Evolutionary conservation across 225 moss, liverwort and hornwort genomes (phyloP).

Genomic region (Pseudoscleropodium purum): DNA sequence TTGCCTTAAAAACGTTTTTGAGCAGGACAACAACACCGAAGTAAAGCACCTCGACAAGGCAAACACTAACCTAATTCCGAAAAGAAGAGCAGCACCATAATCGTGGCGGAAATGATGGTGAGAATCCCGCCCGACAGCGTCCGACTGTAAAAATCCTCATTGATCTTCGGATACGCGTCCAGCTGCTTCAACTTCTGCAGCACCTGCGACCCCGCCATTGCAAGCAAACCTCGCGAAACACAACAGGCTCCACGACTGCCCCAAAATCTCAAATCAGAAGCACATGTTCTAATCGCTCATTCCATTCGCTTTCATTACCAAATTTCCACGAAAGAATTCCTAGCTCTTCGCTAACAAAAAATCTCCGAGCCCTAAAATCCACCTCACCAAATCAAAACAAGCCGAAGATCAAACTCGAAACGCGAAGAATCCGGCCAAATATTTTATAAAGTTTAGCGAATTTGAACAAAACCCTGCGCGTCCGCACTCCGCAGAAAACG

Average conservation of each 20-base stretch:
- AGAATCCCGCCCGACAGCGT: constrained; percentile 87
- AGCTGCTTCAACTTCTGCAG: constrained; percentile 86
- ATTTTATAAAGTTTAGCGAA: not conserved
- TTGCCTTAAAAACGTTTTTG: not conserved
- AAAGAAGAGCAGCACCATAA: constrained; percentile 84
- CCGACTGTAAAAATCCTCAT: constrained; percentile 96
- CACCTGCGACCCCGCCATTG: constrained; percentile 45
- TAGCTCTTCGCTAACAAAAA: not conserved
- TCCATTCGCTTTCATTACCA: not conserved
- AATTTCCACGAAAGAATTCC: not conserved
- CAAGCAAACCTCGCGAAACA: not conserved
- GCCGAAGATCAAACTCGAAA: not conserved
- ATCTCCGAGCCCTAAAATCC: not conserved
- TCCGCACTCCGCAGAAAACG: not conserved
- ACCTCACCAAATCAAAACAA: not conserved
- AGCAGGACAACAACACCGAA: not conserved
- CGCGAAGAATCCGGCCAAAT: not conserved
- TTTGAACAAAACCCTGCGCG: not conserved
- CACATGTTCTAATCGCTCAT: not conserved
- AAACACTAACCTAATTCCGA: constrained; percentile 73
- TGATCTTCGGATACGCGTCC: constrained; percentile 98
- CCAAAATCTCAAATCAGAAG: not conserved
- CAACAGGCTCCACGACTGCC: not conserved
- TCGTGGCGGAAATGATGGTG: constrained; percentile 61
- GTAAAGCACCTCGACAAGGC: not conserved